Conservation (phyloP, 2,329 filamentous ascomycete genomes). For the Ceratocystiopsis brevicomis region DNA sequence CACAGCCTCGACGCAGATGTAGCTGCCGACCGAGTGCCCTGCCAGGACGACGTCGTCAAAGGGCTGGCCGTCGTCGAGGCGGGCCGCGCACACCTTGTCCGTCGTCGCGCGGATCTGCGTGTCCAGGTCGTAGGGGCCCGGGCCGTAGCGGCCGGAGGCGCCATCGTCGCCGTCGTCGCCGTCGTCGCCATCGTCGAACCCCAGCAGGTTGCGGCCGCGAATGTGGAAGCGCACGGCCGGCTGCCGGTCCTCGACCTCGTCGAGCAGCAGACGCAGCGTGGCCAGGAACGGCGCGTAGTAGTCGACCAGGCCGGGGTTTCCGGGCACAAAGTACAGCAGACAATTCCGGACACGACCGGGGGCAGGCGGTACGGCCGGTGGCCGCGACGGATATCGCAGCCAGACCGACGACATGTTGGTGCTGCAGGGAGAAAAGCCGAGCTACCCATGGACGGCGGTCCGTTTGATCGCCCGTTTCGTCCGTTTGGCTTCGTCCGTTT, state of each 20-base stretch:
- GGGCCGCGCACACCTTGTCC: slow-evolving; percentile 19
- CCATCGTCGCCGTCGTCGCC: slow-evolving; percentile 10
- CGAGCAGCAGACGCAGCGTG: slow-evolving; percentile 34
- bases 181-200: slow-evolving; percentile 37
- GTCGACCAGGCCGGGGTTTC: slow-evolving; percentile 56
- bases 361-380: neutral
- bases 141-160: slow-evolving; percentile 15
- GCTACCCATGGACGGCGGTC: too few relatives aligned
- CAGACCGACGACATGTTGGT: slow-evolving; percentile 4
- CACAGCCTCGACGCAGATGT: slow-evolving; percentile 51
- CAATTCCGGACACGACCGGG: slow-evolving; percentile 1
- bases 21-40: slow-evolving; percentile 58
- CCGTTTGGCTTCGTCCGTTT: too few relatives aligned
- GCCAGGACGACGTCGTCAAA: slow-evolving; percentile 46
- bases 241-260: slow-evolving; percentile 18
- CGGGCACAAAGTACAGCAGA: slow-evolving; percentile 55
- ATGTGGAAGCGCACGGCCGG: slow-evolving; percentile 28
- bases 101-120: slow-evolving; percentile 30
- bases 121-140: slow-evolving; percentile 31
- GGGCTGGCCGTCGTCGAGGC: slow-evolving; percentile 14
- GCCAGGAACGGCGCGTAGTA: slow-evolving; percentile 54
- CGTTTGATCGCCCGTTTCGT: too few relatives aligned
- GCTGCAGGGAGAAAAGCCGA: too few relatives aligned
- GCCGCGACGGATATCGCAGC: slow-evolving; percentile 7
- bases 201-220: slow-evolving; percentile 37